A percentile compares a stretch with the other conserved stretches of the same genome.
These are phyloP conservation scores for Emmonsiellopsis sp. DNA, from an alignment of 2,329 filamentous ascomycete genomes.

Conservation along the genomic window DNA sequence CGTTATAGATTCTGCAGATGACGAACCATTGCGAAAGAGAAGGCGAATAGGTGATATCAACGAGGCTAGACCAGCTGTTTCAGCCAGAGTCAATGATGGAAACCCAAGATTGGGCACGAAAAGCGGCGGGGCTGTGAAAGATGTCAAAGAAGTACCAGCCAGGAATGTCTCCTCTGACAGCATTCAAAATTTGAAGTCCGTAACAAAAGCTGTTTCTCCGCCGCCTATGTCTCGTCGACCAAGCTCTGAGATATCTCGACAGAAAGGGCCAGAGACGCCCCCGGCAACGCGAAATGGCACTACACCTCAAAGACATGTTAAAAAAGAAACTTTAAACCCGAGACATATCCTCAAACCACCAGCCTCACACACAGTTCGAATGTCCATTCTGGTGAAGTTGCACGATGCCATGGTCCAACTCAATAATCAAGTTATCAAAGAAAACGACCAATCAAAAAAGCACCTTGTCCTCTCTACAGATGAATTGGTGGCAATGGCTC, in stretches of 20 bases:
- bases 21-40: slow-evolving; percentile 23
- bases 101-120: not conserved
- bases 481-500: slow-evolving; percentile 36
- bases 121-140: not conserved
- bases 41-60: slow-evolving; percentile 9
- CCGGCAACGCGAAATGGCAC: not conserved
- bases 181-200: slow-evolving; percentile 14
- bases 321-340: slow-evolving; percentile 36
- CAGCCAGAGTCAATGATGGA: not conserved
- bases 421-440: slow-evolving; percentile 29
- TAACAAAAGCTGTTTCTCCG: slow-evolving; percentile 20
- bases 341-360: slow-evolving; percentile 36
- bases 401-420: slow-evolving; percentile 33
- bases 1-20: slow-evolving; percentile 1
- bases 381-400: slow-evolving; percentile 34
- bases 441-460: slow-evolving; percentile 21
- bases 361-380: slow-evolving; percentile 30
- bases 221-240: slow-evolving; percentile 14
- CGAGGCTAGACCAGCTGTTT: not conserved
- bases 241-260: not conserved
- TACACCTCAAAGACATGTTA: slow-evolving; percentile 17
- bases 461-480: slow-evolving; percentile 30
- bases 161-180: slow-evolving; percentile 10
- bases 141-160: not conserved
- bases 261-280: not conserved